Conservation (phyloP, 306 rosid species). For the Gillenia trifoliata region DNA sequence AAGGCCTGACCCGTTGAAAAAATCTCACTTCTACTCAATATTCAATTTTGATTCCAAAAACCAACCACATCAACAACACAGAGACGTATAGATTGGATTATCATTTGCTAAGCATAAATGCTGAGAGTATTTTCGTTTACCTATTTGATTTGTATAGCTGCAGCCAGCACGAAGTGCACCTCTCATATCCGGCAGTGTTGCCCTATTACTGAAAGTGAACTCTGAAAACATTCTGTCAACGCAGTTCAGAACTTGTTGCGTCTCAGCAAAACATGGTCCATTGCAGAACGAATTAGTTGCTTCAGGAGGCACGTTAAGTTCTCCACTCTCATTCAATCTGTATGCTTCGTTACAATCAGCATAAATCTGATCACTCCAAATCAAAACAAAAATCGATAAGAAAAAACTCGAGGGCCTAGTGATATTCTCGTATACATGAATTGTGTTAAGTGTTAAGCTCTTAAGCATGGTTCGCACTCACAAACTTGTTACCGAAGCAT, state of each 20-base stretch:
- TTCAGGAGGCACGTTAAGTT: slow-evolving; percentile 48
- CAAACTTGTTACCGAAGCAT: slow-evolving; percentile 53
- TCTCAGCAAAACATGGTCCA: slow-evolving; percentile 67
- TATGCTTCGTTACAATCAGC: slow-evolving; percentile 48
- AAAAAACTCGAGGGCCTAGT: background rate
- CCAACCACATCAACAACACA: no score
- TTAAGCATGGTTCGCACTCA: slow-evolving; percentile 25
- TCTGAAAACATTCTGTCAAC: slow-evolving; percentile 39
- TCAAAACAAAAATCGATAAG: background rate
- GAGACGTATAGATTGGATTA: no score
- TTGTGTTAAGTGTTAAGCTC: no score
- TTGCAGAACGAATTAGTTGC: slow-evolving; percentile 51
- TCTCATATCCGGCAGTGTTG: slow-evolving; percentile 45
- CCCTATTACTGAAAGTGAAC: slow-evolving; percentile 61
- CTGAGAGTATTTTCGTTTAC: slow-evolving; percentile 15
- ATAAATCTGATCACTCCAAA: slow-evolving; percentile 40
- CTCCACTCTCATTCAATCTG: slow-evolving; percentile 65
- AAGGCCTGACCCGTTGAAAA: no score
- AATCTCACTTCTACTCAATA: no score
- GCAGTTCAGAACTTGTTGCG: slow-evolving; percentile 61
- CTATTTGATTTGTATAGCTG: slow-evolving; percentile 47
- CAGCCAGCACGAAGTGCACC: slow-evolving; percentile 53
- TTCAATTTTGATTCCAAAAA: no score
- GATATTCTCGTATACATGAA: background rate
- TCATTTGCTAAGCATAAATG: background rate